Evolutionary conservation across 805 yeast genomes (phyloP).

Genomic region (Ogataea philodendri): DNA sequence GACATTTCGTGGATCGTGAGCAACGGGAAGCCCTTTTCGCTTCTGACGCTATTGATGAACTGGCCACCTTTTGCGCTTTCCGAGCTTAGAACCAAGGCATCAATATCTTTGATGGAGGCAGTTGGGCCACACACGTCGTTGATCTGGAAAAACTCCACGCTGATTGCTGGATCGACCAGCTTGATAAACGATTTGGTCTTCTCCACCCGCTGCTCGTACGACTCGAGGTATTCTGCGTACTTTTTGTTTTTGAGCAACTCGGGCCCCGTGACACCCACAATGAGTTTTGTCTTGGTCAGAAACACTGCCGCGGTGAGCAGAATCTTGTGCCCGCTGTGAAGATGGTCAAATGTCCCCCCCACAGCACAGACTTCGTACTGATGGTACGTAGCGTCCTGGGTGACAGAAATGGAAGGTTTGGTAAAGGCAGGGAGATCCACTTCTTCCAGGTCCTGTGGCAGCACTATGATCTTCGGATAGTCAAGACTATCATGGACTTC

Average conservation of each 20-base stretch:
- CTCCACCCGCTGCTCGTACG: constrained; percentile 49
- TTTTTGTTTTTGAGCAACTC: constrained; percentile 72
- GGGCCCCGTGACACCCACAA: constrained; percentile 83
- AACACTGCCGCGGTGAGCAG: constrained; percentile 71
- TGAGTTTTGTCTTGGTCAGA: constrained; percentile 50
- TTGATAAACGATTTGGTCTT: constrained; percentile 50
- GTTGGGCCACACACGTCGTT: constrained; percentile 95
- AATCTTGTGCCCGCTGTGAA: constrained; percentile 94
- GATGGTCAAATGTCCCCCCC: constrained; percentile 97
- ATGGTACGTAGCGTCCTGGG: constrained; percentile 3
- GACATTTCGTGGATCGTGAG: constrained; percentile 54
- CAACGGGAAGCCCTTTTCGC: constrained; percentile 49
- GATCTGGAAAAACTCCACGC: constrained; percentile 57
- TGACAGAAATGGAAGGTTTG: background rate
- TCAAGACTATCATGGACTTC: background rate
- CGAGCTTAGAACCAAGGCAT: constrained; percentile 74
- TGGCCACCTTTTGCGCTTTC: constrained; percentile 79
- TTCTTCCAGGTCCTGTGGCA: background rate
- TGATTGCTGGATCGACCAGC: constrained; percentile 44
- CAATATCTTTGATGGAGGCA: constrained; percentile 66
- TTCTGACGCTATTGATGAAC: constrained; percentile 64
- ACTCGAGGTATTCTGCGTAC: constrained; percentile 61
- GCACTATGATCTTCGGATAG: background rate
- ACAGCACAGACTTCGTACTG: constrained; percentile 48
- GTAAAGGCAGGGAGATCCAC: background rate